Percentiles rank a stretch among this genome's conserved stretches.
Evolutionary conservation across 2,329 filamentous ascomycete species (phyloP).

Genomic region (Polychaeton citri): DNA sequence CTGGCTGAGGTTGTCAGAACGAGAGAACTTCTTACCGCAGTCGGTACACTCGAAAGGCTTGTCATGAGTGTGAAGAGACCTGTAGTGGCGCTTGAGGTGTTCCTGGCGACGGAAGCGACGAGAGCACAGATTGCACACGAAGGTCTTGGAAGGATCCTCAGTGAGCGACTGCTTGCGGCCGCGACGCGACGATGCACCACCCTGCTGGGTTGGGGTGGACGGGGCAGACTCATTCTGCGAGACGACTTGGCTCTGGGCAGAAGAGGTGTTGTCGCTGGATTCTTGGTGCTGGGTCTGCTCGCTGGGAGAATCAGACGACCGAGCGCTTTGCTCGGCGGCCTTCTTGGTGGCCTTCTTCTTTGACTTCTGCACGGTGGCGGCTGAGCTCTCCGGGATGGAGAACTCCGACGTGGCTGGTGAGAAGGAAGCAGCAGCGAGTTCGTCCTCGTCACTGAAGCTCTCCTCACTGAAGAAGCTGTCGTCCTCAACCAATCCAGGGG

Average conservation of each 20-base stretch:
- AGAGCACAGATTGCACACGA: constrained; percentile 91
- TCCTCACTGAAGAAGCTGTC: constrained; percentile 65
- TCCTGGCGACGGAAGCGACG: constrained; percentile 96
- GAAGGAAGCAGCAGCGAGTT: constrained; percentile 48
- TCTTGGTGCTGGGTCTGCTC: constrained; percentile 28
- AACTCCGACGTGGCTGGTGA: constrained; percentile 45
- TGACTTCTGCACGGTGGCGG: constrained; percentile 12
- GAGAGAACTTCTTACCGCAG: constrained; percentile 98
- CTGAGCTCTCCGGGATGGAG: constrained; percentile 20
- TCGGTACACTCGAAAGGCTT: constrained; percentile 97
- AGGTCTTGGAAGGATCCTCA: constrained; percentile 96
- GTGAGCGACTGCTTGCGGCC: constrained; percentile 97
- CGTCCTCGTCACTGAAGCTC: constrained; percentile 63
- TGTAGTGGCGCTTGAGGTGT: constrained; percentile 96
- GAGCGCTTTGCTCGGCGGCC: constrained; percentile 23
- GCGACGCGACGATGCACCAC: constrained; percentile 62
- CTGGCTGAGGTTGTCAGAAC: constrained; percentile 93
- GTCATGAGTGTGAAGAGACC: constrained; percentile 94
- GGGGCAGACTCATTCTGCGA: constrained; percentile 16
- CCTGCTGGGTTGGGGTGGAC: constrained; percentile 13
- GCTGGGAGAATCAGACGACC: constrained; percentile 25
- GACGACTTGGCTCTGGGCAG: constrained; percentile 19
- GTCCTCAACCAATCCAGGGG: constrained; percentile 51
- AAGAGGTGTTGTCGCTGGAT: constrained; percentile 30
- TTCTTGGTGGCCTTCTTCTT: constrained; percentile 18